Conservation (phyloP, 345 rosid genomes). For the Lepidium sativum region DNA sequence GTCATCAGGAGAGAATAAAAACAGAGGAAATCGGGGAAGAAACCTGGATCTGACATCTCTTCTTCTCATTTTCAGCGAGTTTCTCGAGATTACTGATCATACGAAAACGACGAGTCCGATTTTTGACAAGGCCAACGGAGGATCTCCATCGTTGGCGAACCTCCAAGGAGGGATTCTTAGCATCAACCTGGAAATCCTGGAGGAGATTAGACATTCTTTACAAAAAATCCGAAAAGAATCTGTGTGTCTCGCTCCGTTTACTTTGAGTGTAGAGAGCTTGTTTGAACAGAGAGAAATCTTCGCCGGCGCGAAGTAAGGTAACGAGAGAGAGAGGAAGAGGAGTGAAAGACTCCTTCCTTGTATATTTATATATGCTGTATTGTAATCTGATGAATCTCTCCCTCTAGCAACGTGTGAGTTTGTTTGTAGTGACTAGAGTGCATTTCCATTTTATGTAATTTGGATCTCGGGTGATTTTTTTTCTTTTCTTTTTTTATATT, state of each 20-base stretch:
- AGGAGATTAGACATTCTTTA: constrained; percentile 44
- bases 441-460: background rate
- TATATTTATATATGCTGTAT: background rate
- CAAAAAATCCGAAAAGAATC: background rate
- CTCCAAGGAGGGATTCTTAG: constrained; percentile 59
- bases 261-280: background rate
- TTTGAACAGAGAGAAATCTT: background rate
- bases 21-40: background rate
- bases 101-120: constrained; percentile 74
- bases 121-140: constrained; percentile 59
- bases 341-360: background rate
- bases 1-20: background rate
- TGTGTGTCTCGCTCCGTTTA: constrained; percentile 18
- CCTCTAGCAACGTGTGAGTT: constrained; percentile 12
- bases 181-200: constrained; percentile 54
- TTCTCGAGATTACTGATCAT: constrained; percentile 60
- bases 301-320: constrained; percentile 18
- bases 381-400: background rate
- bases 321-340: background rate
- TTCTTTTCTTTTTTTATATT: background rate
- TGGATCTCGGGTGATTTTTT: background rate
- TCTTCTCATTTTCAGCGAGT: constrained; percentile 52
- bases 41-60: constrained; percentile 65
- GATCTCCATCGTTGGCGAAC: constrained; percentile 69
- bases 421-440: background rate